Conservation (phyloP, 345 rosid genomes). For the Rhodomyrtus tomentosa region DNA sequence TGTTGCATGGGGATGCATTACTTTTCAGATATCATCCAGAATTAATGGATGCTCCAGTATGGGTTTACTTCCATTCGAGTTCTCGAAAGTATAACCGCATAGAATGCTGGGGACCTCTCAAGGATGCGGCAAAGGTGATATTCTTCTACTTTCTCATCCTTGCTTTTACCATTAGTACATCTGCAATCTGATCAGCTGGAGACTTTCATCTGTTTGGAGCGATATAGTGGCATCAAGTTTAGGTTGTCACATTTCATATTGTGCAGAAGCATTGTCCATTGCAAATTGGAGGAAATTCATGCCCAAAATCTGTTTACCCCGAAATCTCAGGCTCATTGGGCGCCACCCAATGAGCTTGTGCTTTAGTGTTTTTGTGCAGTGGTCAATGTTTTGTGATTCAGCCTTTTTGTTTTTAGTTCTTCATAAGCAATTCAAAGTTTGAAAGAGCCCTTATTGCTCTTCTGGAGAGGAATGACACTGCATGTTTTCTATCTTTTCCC, state of each 20-base stretch:
- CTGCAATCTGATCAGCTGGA: neutral
- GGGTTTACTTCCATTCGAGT: conserved; percentile 84
- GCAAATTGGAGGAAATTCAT: neutral
- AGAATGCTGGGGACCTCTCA: conserved; percentile 82
- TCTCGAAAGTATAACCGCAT: conserved; percentile 52
- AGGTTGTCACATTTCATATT: neutral
- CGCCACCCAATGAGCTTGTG: neutral
- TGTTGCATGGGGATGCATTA: conserved; percentile 66
- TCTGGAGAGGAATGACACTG: neutral
- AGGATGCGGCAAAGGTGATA: conserved; percentile 62
- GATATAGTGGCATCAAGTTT: neutral
- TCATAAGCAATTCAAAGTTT: neutral
- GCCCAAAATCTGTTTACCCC: neutral
- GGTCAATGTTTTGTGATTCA: neutral
- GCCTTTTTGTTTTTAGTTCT: neutral
- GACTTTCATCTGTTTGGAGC: neutral
- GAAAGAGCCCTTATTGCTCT: neutral
- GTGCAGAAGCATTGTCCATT: neutral
- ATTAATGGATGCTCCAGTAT: conserved; percentile 53
- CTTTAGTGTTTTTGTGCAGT: neutral
- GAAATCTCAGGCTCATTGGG: neutral
- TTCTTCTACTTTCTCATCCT: neutral
- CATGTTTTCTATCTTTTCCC: neutral
- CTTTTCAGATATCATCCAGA: conserved; percentile 62
- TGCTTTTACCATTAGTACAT: neutral